Percentiles rank a stretch among this genome's conserved stretches.
These are phyloP conservation scores for Hyphopichia homilentoma DNA, from an alignment of 805 yeast genomes.

Conservation along the genomic window DNA sequence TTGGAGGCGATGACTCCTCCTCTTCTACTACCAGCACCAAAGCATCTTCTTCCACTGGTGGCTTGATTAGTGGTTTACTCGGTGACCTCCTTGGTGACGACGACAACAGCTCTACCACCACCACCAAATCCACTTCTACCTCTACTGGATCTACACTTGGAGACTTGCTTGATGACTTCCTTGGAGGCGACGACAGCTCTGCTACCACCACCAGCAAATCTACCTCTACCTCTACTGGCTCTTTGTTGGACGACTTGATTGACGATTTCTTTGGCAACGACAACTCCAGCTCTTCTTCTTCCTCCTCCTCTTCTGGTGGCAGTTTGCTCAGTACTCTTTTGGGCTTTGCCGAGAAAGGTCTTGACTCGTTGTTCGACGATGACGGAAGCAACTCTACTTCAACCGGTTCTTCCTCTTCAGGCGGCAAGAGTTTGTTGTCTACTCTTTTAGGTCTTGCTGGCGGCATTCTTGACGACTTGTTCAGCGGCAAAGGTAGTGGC, in stretches of 20 bases:
- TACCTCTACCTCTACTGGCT: slow-evolving; percentile 3
- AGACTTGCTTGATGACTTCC: slow-evolving; percentile 7
- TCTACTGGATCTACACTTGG: slow-evolving; percentile 4
- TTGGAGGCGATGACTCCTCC: no score
- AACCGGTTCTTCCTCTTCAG: slow-evolving; percentile 7
- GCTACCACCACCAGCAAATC: slow-evolving; percentile 5
- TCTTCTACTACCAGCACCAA: background rate
- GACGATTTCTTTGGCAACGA: slow-evolving; percentile 1
- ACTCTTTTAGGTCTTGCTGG: no score
- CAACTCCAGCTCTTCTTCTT: background rate
- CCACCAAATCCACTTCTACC: slow-evolving; percentile 8
- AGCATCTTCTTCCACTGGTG: slow-evolving; percentile 4
- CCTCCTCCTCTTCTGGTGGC: slow-evolving; percentile 4
- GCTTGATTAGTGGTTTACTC: slow-evolving; percentile 8
- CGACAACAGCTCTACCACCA: slow-evolving; percentile 5
- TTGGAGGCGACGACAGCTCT: slow-evolving; percentile 5
- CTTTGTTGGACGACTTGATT: slow-evolving; percentile 1
- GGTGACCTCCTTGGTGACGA: slow-evolving; percentile 11
- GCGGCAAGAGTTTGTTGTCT: slow-evolving; percentile 1
- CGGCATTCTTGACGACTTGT: no score
- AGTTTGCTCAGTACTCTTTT: slow-evolving; percentile 9
- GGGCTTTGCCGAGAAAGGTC: slow-evolving; percentile 13
- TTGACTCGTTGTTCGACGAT: slow-evolving; percentile 18
- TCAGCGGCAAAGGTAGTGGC: no score
- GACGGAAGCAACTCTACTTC: slow-evolving; percentile 4